Base-by-base conservation (phyloP, 768 basidiomycete species). In the Mycena galopus region DNA sequence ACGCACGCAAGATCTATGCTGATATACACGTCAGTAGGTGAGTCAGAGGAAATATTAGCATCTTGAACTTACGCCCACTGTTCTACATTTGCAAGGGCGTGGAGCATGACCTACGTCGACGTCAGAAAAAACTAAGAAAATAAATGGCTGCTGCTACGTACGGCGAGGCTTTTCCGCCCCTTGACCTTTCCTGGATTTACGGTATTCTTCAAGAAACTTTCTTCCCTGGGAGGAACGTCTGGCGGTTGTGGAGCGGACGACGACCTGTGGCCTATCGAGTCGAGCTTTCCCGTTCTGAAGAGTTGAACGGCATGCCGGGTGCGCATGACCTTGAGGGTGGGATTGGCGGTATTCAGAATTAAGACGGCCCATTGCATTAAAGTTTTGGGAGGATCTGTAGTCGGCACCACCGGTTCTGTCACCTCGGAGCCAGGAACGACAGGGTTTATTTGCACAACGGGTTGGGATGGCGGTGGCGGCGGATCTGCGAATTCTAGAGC, bases 21-120 rank as follows among this genome's bases (percentile, higher is more conserved):
- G 65, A 16, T 37, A 23, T 16, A n/a, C n/a, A n/a, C n/a, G n/a
- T n/a, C n/a, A n/a, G n/a, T 50, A 29, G 16, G 65, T 56, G 33
- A 65, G 56, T 19, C 32, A 59, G 61, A 33, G 53, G 29, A 33
- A 35, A 65, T 30, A 37, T 33, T 19, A 62, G 53, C 7, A 47
- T 62, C 42, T 27, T 47, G 44, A 17, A 23, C 92, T 88, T 75
- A 93, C 88, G 95, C 95, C 93, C 93, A 96, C 79, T 94, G 94
- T 76, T 95, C 94, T 63, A 96, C 94, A 77, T 94, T 94, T 0
- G 94, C 94, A 2, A 95, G 81, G 2, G 94, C 93, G 80, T 95
- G 94, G 10, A 95, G 81, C 92, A 95, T 94, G 16, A 90, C 69
- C 73, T 73, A 23, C 9, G 19, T 7, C 23, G 19, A 8, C 3